A percentile compares a stretch with the other conserved stretches of the same genome.
These are phyloP conservation scores for Wallemia hederae DNA, from an alignment of 1,284 basidiomycete species.

Conservation along the genomic window DNA sequence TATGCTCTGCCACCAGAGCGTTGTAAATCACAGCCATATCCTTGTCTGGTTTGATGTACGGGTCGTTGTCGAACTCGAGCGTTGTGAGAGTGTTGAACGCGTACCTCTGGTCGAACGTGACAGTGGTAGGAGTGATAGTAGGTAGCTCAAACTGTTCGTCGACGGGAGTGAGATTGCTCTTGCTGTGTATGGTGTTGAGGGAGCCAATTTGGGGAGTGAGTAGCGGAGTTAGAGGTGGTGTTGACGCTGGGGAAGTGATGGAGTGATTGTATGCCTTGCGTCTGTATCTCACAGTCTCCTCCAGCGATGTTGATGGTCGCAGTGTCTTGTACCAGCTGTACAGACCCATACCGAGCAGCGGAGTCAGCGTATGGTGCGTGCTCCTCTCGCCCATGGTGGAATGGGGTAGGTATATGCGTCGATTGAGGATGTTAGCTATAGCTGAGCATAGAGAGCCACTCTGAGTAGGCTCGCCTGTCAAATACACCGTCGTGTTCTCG, in stretches of 20 bases:
- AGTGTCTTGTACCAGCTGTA: not conserved
- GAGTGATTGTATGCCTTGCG: not conserved
- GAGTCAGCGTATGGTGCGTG: not conserved
- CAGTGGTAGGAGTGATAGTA: not conserved
- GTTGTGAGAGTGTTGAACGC: not conserved
- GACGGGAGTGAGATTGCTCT: not conserved
- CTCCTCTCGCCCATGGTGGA: not conserved
- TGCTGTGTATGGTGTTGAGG: not conserved
- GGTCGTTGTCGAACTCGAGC: not conserved
- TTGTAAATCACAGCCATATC: not conserved
- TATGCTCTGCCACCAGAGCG: not conserved
- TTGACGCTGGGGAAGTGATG: not conserved
- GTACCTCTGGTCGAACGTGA: not conserved
- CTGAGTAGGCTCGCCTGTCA: not conserved
- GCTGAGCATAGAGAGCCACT: not conserved
- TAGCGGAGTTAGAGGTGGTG: not conserved
- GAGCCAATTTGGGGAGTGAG: not conserved
- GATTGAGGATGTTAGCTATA: not conserved
- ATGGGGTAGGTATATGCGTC: not conserved
- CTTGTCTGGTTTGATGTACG: not conserved
- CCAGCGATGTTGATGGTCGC: not conserved
- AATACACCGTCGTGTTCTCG: not conserved
- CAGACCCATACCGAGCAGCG: not conserved
- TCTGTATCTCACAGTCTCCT: not conserved
- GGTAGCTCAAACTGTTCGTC: not conserved